Conservation (phyloP, 2,329 filamentous ascomycete species). For the Botryotinia calthae region DNA sequence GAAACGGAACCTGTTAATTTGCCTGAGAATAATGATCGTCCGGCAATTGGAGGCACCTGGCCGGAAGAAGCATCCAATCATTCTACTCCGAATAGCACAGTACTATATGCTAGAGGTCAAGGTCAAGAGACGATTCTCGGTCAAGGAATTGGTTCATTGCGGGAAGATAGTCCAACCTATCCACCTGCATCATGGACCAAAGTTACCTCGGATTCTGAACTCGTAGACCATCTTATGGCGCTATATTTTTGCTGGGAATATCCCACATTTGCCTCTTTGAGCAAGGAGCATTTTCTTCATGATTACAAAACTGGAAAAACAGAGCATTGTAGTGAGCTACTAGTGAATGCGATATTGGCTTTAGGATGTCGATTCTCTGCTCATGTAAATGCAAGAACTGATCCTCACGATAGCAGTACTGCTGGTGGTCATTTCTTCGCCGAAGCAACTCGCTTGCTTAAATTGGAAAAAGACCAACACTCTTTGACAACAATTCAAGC, state of each 20-base stretch:
- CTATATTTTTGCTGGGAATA: conserved; percentile 75
- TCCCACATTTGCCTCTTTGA: conserved; percentile 69
- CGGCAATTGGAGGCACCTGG: conserved; percentile 47
- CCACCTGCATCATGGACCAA: conserved; percentile 65
- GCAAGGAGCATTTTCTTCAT: conserved; percentile 42
- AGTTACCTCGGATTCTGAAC: conserved; percentile 54
- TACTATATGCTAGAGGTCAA: conserved; percentile 44
- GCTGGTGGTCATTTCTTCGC: conserved; percentile 73
- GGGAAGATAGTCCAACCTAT: conserved; percentile 65
- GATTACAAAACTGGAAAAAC: conserved; percentile 26
- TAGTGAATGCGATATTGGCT: conserved; percentile 41
- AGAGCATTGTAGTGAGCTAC: conserved; percentile 44
- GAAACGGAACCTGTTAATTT: conserved; percentile 23
- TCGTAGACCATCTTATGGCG: conserved; percentile 61
- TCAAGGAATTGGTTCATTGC: conserved; percentile 55
- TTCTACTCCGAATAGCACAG: conserved; percentile 23
- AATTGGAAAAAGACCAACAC: conserved; percentile 53
- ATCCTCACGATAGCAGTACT: conserved; percentile 60
- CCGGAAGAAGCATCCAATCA: conserved; percentile 18
- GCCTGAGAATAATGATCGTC: conserved; percentile 43
- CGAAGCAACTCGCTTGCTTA: conserved; percentile 61
- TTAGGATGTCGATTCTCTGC: conserved; percentile 68
- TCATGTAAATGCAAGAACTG: conserved; percentile 58
- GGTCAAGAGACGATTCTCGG: conserved; percentile 54
- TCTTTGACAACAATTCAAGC: conserved; percentile 70